phyloP scores from a whole-genome alignment of 139 green algal genomes.

The Prasinococcaceae sp. region DNA sequence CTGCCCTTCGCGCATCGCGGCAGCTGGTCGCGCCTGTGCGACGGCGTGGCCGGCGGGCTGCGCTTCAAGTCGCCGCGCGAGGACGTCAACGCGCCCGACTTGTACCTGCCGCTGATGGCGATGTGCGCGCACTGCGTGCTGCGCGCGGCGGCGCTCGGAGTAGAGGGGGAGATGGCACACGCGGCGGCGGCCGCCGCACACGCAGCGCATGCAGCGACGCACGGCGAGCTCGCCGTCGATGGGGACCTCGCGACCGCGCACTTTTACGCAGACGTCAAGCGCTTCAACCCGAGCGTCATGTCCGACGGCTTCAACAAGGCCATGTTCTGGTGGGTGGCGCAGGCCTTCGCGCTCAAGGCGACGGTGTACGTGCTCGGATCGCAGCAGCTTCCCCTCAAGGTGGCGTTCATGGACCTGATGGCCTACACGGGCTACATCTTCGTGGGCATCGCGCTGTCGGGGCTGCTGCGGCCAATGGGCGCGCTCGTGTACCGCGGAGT shows the following conservation, averaged over 20 bases:
- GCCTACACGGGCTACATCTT: constrained; percentile 57
- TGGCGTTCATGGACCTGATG: constrained; percentile 64
- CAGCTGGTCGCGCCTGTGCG: constrained; percentile 19
- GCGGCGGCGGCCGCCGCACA: too few relatives aligned
- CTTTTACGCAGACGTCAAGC: too few relatives aligned
- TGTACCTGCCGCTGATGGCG: constrained; percentile 87
- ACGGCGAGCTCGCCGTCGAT: too few relatives aligned
- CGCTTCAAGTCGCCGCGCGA: constrained; percentile 68
- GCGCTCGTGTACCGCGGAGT: too few relatives aligned
- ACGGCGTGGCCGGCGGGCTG: constrained; percentile 42
- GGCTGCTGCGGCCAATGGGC: too few relatives aligned
- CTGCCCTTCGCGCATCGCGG: constrained; percentile 56
- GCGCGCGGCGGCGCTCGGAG: constrained; percentile 4
- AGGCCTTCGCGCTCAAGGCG: constrained; percentile 43
- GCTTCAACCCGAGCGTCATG: constrained; percentile 54
- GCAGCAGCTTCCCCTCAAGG: constrained; percentile 15
- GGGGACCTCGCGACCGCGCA: too few relatives aligned
- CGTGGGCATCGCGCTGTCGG: constrained; percentile 20
- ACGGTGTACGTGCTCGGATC: constrained; percentile 47
- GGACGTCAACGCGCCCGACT: constrained; percentile 87
- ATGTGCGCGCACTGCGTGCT: constrained; percentile 73
- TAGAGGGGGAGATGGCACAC: constrained; percentile 1
- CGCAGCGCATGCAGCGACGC: too few relatives aligned
- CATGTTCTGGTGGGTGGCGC: constrained; percentile 45
- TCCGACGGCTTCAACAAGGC: constrained; percentile 41